phyloP scores from a whole-genome alignment of 1,284 basidiomycete genomes.

The Sparassis latifolia region DNA sequence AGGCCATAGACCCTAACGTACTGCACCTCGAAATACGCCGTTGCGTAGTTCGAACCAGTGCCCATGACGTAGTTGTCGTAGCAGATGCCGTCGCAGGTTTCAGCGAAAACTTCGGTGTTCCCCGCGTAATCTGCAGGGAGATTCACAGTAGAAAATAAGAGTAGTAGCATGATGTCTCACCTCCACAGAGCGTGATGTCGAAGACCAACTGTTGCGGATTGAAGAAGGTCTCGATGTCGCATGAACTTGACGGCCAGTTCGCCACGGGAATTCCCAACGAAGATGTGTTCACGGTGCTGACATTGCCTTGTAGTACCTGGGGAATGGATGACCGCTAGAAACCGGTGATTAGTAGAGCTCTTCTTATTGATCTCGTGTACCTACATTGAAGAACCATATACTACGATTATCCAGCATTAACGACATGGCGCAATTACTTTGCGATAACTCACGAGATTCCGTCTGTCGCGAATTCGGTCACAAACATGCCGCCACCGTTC shows the following conservation, averaged over 20 bases:
- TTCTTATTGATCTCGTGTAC: not conserved
- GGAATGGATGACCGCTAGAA: slow-evolving; percentile 52
- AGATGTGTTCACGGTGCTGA: slow-evolving; percentile 53
- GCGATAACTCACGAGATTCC: slow-evolving; percentile 53
- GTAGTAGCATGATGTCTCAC: slow-evolving; percentile 22
- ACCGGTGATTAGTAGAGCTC: not conserved
- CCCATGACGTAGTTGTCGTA: slow-evolving; percentile 75
- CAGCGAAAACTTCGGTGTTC: slow-evolving; percentile 42
- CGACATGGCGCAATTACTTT: not conserved
- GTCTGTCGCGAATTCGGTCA: slow-evolving; percentile 59
- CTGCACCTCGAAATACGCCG: slow-evolving; percentile 73
- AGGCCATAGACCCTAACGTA: slow-evolving; percentile 50
- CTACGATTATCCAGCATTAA: slow-evolving; percentile 25
- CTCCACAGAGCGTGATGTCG: slow-evolving; percentile 73
- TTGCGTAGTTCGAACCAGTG: slow-evolving; percentile 55
- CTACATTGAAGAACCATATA: slow-evolving; percentile 70
- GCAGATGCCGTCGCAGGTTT: slow-evolving; percentile 62
- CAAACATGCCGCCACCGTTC: slow-evolving; percentile 64
- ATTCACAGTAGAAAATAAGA: not conserved
- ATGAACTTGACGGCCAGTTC: slow-evolving; percentile 57
- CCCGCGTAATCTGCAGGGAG: slow-evolving; percentile 27
- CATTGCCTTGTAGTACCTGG: slow-evolving; percentile 42
- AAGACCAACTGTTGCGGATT: slow-evolving; percentile 62
- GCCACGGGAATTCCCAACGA: slow-evolving; percentile 63
- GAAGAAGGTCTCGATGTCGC: slow-evolving; percentile 58